Base-by-base conservation (phyloP, 164 flowering plant species). In the Liriodendron chinense region DNA sequence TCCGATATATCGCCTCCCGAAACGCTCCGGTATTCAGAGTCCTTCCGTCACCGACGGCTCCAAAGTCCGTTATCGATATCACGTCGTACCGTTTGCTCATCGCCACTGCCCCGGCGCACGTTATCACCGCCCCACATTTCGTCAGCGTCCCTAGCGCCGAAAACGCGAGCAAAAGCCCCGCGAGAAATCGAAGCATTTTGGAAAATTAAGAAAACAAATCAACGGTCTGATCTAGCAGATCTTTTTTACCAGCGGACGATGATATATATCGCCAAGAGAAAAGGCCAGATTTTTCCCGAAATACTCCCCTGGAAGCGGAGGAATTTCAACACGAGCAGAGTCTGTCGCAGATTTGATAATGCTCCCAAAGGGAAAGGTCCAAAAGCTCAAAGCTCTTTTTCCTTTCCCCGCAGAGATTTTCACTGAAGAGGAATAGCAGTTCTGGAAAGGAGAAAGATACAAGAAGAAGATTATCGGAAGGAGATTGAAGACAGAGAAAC, bases 1-100 rank as follows among this genome's bases (percentile, higher is more conserved):
- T 96, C 85, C 97, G 80, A 73, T 87, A 90, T 0, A 96, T 88
- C 47, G 98, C 99, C 76, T 65, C 92, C 68, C 81, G 56, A 69
- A 96, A 96, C 8, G 99, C 97, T 76, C 82, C 82, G 6, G 99
- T 96, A 81, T 96, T 96, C 86, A 92, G 28, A n/a, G 94, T 91
- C 56, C 21, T 62, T 2, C 97, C 98, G 72, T 96, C 98, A 1
- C 99, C 98, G 13, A 94, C 93, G 2, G 87, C 99, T 21, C 99
- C 99, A 50, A 90, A 96, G 56, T 96, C 98, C 63, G 85, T 78
- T 16, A 94, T 90, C 9, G 99, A 92, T 20, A 96, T 86, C 77
- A 77, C 86, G 25, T 91, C 94, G 59, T 75, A 71, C 68, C 99
- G 81, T 74, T 83, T 71, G 69, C 75, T 82, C 94, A 90, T 80